Percentiles rank a stretch among this genome's conserved stretches.
These are phyloP conservation scores for Cryptococcus amylolentus DNA, from an alignment of 1,284 basidiomycete genomes.

Conservation along the genomic window DNA sequence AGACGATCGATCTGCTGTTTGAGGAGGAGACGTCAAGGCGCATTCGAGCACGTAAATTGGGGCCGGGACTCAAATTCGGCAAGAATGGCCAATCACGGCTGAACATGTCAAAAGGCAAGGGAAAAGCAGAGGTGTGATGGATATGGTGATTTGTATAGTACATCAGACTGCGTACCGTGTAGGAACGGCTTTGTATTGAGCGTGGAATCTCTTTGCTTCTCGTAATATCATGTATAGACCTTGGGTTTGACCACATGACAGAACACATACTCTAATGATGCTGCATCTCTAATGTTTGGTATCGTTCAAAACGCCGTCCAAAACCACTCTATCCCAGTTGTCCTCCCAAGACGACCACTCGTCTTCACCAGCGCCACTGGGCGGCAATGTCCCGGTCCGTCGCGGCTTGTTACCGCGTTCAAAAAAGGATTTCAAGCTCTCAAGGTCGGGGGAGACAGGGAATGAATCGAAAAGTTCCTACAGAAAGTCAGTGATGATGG, in stretches of 20 bases:
- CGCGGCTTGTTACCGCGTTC: constrained; percentile 4
- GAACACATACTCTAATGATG: neutral
- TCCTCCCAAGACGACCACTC: constrained; percentile 75
- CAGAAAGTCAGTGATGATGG: neutral
- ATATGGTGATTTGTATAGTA: too few species aligned
- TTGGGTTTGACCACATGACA: too few species aligned
- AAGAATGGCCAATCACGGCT: constrained; percentile 10
- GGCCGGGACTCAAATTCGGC: constrained; percentile 10
- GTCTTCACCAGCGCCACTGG: constrained; percentile 23
- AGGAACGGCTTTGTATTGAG: too few species aligned
- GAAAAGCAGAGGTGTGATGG: too few species aligned
- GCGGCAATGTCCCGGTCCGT: constrained; percentile 10
- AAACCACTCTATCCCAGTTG: constrained; percentile 70
- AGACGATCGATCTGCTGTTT: constrained; percentile 7
- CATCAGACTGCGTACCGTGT: too few species aligned
- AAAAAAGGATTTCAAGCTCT: constrained; percentile 13
- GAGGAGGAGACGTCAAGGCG: constrained; percentile 3
- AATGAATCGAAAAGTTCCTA: constrained; percentile 12
- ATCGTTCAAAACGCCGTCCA: constrained; percentile 16
- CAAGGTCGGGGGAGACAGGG: constrained; percentile 5
- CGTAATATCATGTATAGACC: too few species aligned
- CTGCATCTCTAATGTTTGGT: constrained; percentile 1
- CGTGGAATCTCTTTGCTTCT: too few species aligned
- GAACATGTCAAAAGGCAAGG: constrained; percentile 1
- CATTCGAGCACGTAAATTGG: constrained; percentile 1